A percentile compares a stretch with the other conserved stretches of the same genome.
These are phyloP conservation scores for Nematocida parisii DNA, from an alignment of 371 early-diverging fungal species.

Conservation along the genomic window DNA sequence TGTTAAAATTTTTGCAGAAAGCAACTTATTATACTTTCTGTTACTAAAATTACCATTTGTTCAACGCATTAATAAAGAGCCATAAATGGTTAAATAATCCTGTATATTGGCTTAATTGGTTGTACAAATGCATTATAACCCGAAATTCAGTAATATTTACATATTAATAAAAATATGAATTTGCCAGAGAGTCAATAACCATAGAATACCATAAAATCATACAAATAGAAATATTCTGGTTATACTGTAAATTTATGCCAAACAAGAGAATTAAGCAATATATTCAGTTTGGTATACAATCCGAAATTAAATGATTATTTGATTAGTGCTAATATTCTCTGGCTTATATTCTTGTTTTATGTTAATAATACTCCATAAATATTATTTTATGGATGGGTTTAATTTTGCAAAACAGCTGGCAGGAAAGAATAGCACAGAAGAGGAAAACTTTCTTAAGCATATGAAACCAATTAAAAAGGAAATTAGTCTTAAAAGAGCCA, in stretches of 20 bases:
- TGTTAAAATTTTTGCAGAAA: conserved; percentile 47
- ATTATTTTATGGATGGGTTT: conserved; percentile 34
- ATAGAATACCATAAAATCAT: no score
- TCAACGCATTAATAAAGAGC: not conserved
- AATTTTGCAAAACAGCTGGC: conserved; percentile 13
- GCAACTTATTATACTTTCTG: conserved; percentile 6
- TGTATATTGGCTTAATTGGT: not conserved
- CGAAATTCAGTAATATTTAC: no score
- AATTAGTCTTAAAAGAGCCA: conserved; percentile 5
- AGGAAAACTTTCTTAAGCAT: not conserved
- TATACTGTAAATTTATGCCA: no score
- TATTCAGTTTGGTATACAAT: no score
- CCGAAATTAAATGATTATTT: no score
- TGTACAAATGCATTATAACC: no score
- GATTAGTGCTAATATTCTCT: no score
- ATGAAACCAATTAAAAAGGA: not conserved
- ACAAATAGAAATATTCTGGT: not conserved
- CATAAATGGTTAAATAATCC: not conserved
- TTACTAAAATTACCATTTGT: not conserved
- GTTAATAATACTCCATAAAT: no score
- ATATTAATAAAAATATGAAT: no score
- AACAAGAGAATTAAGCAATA: no score
- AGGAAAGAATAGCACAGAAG: conserved; percentile 13
- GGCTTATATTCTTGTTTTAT: no score
- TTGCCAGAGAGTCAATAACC: no score